Evolutionary conservation across 2,329 filamentous ascomycete genomes (phyloP).

Genomic region (Neoscytalidium dimidiatum): DNA sequence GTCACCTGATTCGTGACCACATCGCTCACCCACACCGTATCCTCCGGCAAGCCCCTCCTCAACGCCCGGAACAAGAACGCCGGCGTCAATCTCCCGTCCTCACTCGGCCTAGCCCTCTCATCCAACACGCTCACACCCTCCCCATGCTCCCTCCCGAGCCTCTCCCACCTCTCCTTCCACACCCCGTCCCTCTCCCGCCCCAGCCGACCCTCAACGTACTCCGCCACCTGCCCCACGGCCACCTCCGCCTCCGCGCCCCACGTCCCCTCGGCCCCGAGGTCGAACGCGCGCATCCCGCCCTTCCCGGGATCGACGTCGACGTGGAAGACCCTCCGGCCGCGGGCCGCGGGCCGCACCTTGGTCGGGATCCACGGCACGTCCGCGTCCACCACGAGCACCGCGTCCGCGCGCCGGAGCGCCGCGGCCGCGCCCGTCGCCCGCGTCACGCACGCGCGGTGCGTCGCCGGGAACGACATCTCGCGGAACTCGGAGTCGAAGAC

Average conservation of each 20-base stretch:
- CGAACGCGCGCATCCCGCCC: slow-evolving; percentile 73
- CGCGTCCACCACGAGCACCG: slow-evolving; percentile 26
- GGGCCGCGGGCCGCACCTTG: slow-evolving; percentile 25
- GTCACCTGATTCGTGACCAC: slow-evolving; percentile 4
- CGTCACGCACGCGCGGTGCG: slow-evolving; percentile 25
- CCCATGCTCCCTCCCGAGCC: not conserved
- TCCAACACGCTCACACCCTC: not conserved
- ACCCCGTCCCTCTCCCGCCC: not conserved
- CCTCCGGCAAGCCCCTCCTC: slow-evolving; percentile 32
- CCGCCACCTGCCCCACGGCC: slow-evolving; percentile 37
- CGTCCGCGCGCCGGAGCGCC: slow-evolving; percentile 24
- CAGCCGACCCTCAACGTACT: not conserved
- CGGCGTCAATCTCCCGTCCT: slow-evolving; percentile 8
- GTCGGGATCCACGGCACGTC: slow-evolving; percentile 29
- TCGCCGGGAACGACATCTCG: slow-evolving; percentile 26
- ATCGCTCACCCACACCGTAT: not conserved
- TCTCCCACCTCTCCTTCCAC: not conserved
- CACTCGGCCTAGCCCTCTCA: not conserved
- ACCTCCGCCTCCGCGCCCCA: slow-evolving; percentile 67
- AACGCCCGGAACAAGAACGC: slow-evolving; percentile 11
- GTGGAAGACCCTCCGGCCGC: slow-evolving; percentile 60
- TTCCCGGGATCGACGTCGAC: slow-evolving; percentile 68
- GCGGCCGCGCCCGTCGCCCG: slow-evolving; percentile 23
- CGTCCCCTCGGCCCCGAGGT: slow-evolving; percentile 63
- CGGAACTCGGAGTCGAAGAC: slow-evolving; percentile 25